These are phyloP conservation scores for Olyra latifolia DNA, from an alignment of 176 grass and related monocot genomes.

Conservation along the genomic window DNA sequence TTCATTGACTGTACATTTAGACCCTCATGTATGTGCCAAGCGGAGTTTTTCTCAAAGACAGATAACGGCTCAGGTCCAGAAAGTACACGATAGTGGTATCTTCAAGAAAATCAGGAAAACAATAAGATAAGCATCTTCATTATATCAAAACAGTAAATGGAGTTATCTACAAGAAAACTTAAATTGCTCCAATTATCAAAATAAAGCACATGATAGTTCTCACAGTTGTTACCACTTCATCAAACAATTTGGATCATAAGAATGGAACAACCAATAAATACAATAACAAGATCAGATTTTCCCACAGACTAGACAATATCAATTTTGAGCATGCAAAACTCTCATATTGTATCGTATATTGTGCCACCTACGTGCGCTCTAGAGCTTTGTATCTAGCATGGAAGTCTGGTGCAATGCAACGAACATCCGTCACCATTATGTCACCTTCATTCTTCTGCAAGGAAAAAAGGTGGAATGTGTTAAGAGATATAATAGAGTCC, in stretches of 20 bases:
- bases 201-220: neutral
- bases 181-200: slow-evolving; percentile 11
- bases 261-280: neutral
- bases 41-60: slow-evolving; percentile 78
- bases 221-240: slow-evolving; percentile 8
- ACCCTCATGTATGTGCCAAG: slow-evolving; percentile 78
- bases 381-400: slow-evolving; percentile 94
- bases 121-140: slow-evolving; percentile 27
- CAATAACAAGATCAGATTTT: slow-evolving; percentile 17
- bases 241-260: slow-evolving; percentile 24
- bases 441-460: slow-evolving; percentile 94
- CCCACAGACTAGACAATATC: slow-evolving; percentile 18
- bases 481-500: too few relatives aligned
- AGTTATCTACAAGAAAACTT: slow-evolving; percentile 13
- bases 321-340: slow-evolving; percentile 17
- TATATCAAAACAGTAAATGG: slow-evolving; percentile 9
- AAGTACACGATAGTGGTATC: slow-evolving; percentile 88
- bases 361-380: slow-evolving; percentile 87
- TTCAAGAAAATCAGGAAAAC: slow-evolving; percentile 37
- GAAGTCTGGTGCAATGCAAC: slow-evolving; percentile 74
- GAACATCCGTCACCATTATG: slow-evolving; percentile 88
- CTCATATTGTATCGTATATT: slow-evolving; percentile 27
- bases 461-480: slow-evolving; percentile 38
- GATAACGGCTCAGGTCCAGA: slow-evolving; percentile 74
- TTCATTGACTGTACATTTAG: slow-evolving; percentile 84